Evolutionary conservation across 2,329 filamentous ascomycete species (phyloP).

Genomic region (Colletotrichum coccodes): DNA sequence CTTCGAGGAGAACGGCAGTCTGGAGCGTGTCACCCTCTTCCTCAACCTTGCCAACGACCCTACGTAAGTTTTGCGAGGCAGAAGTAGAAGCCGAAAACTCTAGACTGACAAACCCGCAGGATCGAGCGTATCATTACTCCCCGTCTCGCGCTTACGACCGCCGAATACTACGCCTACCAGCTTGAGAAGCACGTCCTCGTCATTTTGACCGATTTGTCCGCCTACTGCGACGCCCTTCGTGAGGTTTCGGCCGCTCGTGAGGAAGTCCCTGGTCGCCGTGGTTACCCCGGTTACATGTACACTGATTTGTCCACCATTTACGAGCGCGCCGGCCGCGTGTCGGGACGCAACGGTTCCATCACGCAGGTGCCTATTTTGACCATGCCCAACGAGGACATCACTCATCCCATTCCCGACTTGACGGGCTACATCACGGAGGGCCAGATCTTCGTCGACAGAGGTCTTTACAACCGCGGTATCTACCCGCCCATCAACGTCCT

Average conservation of each 20-base stretch:
- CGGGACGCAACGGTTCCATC: constrained; percentile 97
- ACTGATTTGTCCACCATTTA: constrained; percentile 99
- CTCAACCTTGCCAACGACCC: constrained; percentile 99
- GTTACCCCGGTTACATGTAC: constrained; percentile 99
- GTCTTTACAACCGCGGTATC: constrained; percentile 94
- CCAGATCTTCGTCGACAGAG: constrained; percentile 96
- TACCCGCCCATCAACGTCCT: constrained; percentile 99
- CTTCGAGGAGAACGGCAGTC: constrained; percentile 98
- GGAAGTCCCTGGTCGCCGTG: constrained; percentile 98
- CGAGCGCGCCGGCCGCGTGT: constrained; percentile 97
- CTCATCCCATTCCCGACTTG: constrained; percentile 97
- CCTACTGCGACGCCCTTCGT: constrained; percentile 98
- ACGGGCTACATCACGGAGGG: constrained; percentile 99
- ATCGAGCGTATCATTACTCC: constrained; percentile 99
- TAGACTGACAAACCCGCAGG: constrained; percentile 53
- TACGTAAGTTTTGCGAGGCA: constrained; percentile 70
- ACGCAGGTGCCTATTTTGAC: constrained; percentile 99
- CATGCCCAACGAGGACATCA: constrained; percentile 99
- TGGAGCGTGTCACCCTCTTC: constrained; percentile 98
- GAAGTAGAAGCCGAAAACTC: no score
- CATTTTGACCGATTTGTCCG: constrained; percentile 96
- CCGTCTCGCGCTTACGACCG: constrained; percentile 95
- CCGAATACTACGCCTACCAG: constrained; percentile 99
- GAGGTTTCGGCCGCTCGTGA: constrained; percentile 98
- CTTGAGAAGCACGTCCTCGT: constrained; percentile 99